These are phyloP conservation scores for Gaultheria prostrata DNA, from an alignment of 148 eudicot species.

Conservation along the genomic window DNA sequence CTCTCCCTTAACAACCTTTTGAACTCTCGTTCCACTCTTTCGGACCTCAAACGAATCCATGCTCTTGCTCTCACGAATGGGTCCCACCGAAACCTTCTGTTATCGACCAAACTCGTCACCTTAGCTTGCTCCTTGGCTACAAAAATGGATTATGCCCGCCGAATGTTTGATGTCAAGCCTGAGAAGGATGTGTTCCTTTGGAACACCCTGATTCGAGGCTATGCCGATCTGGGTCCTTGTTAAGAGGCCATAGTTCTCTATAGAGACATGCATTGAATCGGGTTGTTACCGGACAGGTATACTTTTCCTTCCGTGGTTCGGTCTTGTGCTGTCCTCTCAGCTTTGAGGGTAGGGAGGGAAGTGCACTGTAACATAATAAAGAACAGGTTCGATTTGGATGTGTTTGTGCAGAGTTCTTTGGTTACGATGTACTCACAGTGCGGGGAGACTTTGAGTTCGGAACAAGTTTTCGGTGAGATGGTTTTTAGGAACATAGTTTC, in stretches of 20 bases:
- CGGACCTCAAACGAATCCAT: constrained; percentile 19
- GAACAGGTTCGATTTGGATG: constrained; percentile 17
- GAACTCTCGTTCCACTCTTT: constrained; percentile 13
- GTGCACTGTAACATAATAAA: constrained; percentile 21
- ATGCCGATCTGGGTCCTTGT: constrained; percentile 15
- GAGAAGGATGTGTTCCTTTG: constrained; percentile 14
- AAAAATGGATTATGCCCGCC: constrained; percentile 31
- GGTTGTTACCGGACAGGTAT: constrained; percentile 17
- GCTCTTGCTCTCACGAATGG: constrained; percentile 22
- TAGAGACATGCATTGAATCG: constrained; percentile 20
- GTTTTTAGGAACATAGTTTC: constrained; percentile 18
- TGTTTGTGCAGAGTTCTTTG: constrained; percentile 23
- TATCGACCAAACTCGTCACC: constrained; percentile 21
- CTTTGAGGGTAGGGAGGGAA: constrained; percentile 21
- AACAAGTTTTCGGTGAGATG: constrained; percentile 17
- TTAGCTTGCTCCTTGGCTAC: background rate
- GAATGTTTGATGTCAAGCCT: constrained; percentile 24
- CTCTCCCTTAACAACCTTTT: constrained; percentile 10
- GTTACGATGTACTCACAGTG: constrained; percentile 22
- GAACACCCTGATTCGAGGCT: constrained; percentile 26
- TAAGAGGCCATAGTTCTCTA: constrained; percentile 20
- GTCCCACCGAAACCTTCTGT: constrained; percentile 8
- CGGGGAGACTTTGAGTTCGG: constrained; percentile 9
- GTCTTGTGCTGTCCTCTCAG: constrained; percentile 17
- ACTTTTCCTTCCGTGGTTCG: constrained; percentile 24